Base-by-base conservation (phyloP, 2,329 filamentous ascomycete genomes). In the Claviceps cyperi region DNA sequence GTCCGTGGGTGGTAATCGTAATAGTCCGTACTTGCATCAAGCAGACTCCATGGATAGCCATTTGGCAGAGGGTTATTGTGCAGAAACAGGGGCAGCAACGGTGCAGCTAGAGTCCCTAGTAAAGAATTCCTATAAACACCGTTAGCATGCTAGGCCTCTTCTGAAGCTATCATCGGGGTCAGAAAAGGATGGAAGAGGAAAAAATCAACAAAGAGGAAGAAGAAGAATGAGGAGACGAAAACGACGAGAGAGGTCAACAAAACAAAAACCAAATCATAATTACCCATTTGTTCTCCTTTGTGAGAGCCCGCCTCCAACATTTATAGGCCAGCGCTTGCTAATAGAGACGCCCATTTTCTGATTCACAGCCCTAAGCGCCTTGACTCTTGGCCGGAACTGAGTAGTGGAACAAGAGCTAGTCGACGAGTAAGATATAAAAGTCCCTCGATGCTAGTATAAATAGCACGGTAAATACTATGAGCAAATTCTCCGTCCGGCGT, bases 21-120 rank as follows among this genome's bases (percentile, higher is more conserved):
- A 45, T 76, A 76, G 59, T 79, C 75, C 49, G 70, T 75, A 5
- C 59, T 59, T 35, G 68, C 60, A 17, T 66, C 68, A 43, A 65
- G 60, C 4, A 56, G 58, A 24, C 74, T 76, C 77, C 77, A 80
- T 2, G 77, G 77, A 46, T 58, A 70, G 3, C 72, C 73, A 52
- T 70, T 65, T 0, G 71, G 70, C 2, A 73, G 58, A 19, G 74
- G 71, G 53, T 76, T 76, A 58, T 74, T 67, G 5, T 59, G 66
- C 15, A 77, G 61, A 53, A 74, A 77, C 0, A 58, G 47, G 3
- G 71, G 68, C 19, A 74, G 58, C 6, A 62, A 37, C 1, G 65
- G 64, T 1, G 67, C 66, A 19, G 62, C 38, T 1, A 67, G 47
- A 0, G 70, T 73, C 14, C 72, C 71, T 8, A 68, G 56, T 1